Evolutionary conservation across 2,329 filamentous ascomycete species (phyloP), one percentile per base, ranked within the genome.

Genomic region (Penicillium sp.): DNA sequence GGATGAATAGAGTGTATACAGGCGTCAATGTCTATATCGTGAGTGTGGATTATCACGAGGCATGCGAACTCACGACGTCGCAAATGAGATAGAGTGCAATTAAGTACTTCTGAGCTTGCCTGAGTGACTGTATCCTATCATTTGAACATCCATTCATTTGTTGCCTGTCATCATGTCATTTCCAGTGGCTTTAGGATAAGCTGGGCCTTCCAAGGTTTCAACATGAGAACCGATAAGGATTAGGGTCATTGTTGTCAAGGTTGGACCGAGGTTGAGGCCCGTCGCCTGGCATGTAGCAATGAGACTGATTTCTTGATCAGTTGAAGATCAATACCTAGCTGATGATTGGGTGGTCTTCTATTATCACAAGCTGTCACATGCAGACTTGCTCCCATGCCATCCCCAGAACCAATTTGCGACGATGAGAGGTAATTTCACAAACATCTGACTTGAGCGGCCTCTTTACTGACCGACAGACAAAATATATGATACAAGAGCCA

Each of bases 371-470:
- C 9, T 6, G 77, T 77, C 53, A 77, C 73, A 2, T 67, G 66
- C 53, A 69, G 74, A 5, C 68, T 77, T 51, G 67, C 66, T 11
- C 76, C 74, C 58, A 62, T 63, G 57, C 66, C 67, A 0, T 45
- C 64, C 57, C 65, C 72, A 16, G 60, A 66, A 29, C 73, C 73
- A 11, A 75, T 78, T 43, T 42, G 48, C 4, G 55, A 53, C 55
- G 65, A 76, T 58, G 69, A 76, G 55, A 56, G 47, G 18, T 72
- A 75, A 50, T 62, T 62, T 18, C 77, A 77, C 50, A 72, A 73
- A 5, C 72, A 76, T 67, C 57, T 70, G 45, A 63, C 54, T 16
- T 53, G 77, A 18, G 74, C 18, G 36, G 14, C 4, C 14, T 16
- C 9, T 9, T 39, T 6, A 39, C 18, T 16, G 9, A 39, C 36